phyloP scores from a whole-genome alignment of 2,329 filamentous ascomycete species.

The Sclerotinia spermophila region DNA sequence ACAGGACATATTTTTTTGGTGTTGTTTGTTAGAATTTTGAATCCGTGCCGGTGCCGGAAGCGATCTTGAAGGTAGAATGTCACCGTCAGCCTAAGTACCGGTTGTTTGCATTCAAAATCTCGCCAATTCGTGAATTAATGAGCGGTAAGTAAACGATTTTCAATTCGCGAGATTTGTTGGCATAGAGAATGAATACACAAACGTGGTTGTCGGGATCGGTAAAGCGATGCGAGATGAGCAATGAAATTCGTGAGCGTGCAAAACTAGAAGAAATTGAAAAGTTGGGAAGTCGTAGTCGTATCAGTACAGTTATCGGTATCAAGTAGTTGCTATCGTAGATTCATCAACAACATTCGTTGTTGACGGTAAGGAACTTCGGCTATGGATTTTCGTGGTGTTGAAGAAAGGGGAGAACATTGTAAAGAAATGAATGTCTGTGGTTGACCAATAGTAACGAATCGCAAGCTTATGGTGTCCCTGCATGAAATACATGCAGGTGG shows the following conservation, averaged over 20 bases:
- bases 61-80: not conserved
- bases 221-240: not conserved
- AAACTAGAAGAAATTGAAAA: not conserved
- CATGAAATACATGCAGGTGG: conserved; percentile 15
- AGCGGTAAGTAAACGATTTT: not conserved
- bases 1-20: not conserved
- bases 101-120: not conserved
- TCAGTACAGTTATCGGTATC: not conserved
- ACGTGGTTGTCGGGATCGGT: not conserved
- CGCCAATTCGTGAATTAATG: not conserved
- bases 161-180: not conserved
- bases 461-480: conserved; percentile 15
- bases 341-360: not conserved
- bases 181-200: not conserved
- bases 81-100: not conserved
- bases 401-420: conserved; percentile 1
- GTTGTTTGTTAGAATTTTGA: not conserved
- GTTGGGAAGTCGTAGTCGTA: not conserved
- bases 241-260: conserved; percentile 1
- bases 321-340: not conserved
- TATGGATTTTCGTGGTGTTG: not conserved
- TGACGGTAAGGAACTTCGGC: not conserved
- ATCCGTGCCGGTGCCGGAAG: not conserved
- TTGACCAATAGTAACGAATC: conserved; percentile 12
- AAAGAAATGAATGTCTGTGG: not conserved